Evolutionary conservation across 2,329 filamentous ascomycete species (phyloP).

Genomic region (Aspergillus ochraceoroseus): DNA sequence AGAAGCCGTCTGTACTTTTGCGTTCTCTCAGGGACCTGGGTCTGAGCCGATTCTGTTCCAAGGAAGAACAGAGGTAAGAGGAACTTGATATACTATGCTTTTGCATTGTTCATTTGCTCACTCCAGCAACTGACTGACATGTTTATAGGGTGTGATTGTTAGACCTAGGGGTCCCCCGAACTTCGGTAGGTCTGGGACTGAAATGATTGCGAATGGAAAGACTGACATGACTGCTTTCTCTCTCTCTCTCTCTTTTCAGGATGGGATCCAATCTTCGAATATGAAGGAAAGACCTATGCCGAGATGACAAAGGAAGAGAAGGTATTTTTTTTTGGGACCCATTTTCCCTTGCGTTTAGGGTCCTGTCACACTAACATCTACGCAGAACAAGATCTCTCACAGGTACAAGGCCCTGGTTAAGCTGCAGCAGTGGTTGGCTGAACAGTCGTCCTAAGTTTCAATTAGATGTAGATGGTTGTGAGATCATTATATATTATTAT

Average conservation of each 20-base stretch:
- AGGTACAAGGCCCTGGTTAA: constrained; percentile 81
- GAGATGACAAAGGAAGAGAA: constrained; percentile 93
- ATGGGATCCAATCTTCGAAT: constrained; percentile 96
- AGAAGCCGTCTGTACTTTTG: constrained; percentile 93
- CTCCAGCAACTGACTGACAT: constrained; percentile 7
- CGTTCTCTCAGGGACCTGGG: constrained; percentile 79
- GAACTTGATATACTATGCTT: not conserved
- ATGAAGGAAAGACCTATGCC: constrained; percentile 84
- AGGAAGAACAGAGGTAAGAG: constrained; percentile 69
- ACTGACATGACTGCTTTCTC: not conserved
- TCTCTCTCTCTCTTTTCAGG: constrained; percentile 49
- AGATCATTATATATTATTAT: constrained; percentile 2
- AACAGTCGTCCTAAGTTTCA: constrained; percentile 26
- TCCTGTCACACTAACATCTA: constrained; percentile 18
- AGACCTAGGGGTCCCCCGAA: constrained; percentile 69
- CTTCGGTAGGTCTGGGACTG: constrained; percentile 63
- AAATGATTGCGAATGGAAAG: not conserved
- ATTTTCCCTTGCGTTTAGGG: not conserved
- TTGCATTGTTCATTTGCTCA: no score
- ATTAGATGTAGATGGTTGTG: not conserved
- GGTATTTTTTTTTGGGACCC: constrained; percentile 57
- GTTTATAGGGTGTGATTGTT: constrained; percentile 68
- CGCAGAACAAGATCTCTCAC: constrained; percentile 81
- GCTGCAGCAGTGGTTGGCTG: constrained; percentile 72
- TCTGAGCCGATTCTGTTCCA: constrained; percentile 84